Conservation (phyloP, 2,329 filamentous ascomycete species). For the Cladophialophora bantiana region DNA sequence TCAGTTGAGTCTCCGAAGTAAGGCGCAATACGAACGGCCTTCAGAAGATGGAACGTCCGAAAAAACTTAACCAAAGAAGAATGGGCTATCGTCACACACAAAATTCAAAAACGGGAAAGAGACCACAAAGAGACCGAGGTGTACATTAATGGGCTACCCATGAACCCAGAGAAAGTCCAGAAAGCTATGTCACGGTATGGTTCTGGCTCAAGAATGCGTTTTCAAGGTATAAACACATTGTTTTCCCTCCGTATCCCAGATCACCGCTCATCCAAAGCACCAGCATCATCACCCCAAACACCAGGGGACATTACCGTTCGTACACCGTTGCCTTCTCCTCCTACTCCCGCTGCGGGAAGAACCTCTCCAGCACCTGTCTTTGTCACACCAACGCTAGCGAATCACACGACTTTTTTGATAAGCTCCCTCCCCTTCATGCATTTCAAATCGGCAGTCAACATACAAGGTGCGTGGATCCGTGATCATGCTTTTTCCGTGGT, state of each 20-base stretch:
- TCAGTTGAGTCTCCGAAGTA: background rate
- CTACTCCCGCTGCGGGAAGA: background rate
- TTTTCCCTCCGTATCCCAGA: background rate
- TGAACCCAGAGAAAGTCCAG: constrained; percentile 9
- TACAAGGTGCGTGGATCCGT: background rate
- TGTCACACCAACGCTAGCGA: background rate
- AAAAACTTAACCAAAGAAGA: constrained; percentile 24
- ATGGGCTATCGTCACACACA: constrained; percentile 13
- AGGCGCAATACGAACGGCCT: constrained; percentile 13
- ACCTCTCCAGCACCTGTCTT: background rate
- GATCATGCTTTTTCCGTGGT: background rate
- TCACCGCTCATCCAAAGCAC: background rate
- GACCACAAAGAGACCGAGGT: constrained; percentile 20
- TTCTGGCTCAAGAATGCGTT: background rate
- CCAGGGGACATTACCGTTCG: constrained; percentile 3
- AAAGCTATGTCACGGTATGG: constrained; percentile 12
- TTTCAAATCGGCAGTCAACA: background rate
- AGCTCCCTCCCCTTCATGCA: background rate
- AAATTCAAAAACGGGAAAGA: constrained; percentile 16
- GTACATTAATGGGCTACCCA: constrained; percentile 5
- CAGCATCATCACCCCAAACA: constrained; percentile 6
- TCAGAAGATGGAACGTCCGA: constrained; percentile 17
- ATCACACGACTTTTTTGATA: background rate
- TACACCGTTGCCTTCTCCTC: background rate
- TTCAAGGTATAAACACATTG: background rate